Conservation (phyloP, 2,329 filamentous ascomycete species). For the Xylaria digitata region DNA sequence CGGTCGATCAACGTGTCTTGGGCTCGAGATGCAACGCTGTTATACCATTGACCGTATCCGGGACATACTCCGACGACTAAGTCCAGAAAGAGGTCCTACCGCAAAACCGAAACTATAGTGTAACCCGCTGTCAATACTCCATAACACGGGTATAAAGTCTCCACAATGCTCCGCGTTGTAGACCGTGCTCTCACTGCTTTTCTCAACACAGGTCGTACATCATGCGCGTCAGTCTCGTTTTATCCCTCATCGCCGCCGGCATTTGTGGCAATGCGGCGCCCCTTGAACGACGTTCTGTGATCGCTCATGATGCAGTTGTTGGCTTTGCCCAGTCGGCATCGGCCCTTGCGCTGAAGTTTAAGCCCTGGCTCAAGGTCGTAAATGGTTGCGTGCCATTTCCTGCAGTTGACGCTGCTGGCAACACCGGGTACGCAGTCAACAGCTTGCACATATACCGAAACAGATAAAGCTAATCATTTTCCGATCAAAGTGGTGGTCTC, state of each 20-base stretch:
- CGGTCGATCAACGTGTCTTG: conserved; percentile 17
- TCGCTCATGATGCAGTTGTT: conserved; percentile 55
- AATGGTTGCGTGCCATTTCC: conserved; percentile 70
- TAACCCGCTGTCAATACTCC: background rate
- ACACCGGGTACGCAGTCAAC: conserved; percentile 40
- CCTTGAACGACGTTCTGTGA: conserved; percentile 44
- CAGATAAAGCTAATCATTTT: conserved; percentile 9
- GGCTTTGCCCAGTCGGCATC: conserved; percentile 66
- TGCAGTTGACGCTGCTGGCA: conserved; percentile 63
- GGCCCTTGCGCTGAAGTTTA: conserved; percentile 58
- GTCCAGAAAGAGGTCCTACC: conserved; percentile 12
- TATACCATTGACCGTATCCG: conserved; percentile 8
- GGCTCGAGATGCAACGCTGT: conserved; percentile 7
- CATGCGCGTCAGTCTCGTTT: conserved; percentile 36
- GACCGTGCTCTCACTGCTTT: background rate
- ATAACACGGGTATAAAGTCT: conserved; percentile 19
- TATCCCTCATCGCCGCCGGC: conserved; percentile 30
- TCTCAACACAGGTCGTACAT: conserved; percentile 8
- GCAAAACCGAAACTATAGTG: conserved; percentile 13
- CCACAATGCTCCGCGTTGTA: conserved; percentile 1
- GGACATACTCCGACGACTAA: conserved; percentile 17
- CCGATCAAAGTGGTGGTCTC: conserved; percentile 46
- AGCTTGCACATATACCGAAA: background rate
- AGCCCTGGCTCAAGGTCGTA: conserved; percentile 62
- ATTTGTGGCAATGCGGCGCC: conserved; percentile 34